Conservation (phyloP, 2,329 filamentous ascomycete species). For the Nigrograna mackinnonii region DNA sequence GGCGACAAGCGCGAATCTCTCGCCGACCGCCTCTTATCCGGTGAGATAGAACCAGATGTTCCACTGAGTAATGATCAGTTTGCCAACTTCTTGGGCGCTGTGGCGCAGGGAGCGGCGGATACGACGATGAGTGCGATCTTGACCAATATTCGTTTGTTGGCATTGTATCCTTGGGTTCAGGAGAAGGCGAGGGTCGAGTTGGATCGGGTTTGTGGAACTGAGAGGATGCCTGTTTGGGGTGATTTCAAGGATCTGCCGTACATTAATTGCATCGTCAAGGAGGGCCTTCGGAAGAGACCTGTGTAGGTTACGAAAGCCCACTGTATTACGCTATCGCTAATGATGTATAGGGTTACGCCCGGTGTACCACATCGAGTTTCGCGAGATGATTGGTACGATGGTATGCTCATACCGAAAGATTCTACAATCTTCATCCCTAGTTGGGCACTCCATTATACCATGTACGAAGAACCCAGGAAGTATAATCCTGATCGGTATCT, state of each 20-base stretch:
- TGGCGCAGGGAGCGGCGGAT: slow-evolving; percentile 10
- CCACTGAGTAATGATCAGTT: slow-evolving; percentile 3
- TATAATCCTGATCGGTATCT: slow-evolving; percentile 38
- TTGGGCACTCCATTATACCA: slow-evolving; percentile 8
- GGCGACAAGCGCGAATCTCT: slow-evolving; percentile 12
- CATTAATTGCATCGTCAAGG: slow-evolving; percentile 23
- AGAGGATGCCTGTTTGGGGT: slow-evolving; percentile 11
- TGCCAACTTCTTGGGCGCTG: slow-evolving; percentile 10
- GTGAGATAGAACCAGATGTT: slow-evolving; percentile 8
- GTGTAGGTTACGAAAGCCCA: slow-evolving; percentile 5
- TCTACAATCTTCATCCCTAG: slow-evolving; percentile 23
- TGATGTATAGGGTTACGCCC: slow-evolving; percentile 1
- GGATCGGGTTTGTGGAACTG: slow-evolving; percentile 15
- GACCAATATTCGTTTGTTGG: slow-evolving; percentile 7
- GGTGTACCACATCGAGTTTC: slow-evolving; percentile 8
- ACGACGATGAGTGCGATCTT: slow-evolving; percentile 7
- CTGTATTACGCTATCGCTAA: background rate
- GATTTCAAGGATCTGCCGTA: slow-evolving; percentile 18
- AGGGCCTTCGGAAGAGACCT: slow-evolving; percentile 17
- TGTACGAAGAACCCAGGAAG: slow-evolving; percentile 17
- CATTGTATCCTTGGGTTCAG: slow-evolving; percentile 8
- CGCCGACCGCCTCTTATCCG: slow-evolving; percentile 9
- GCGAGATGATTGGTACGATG: slow-evolving; percentile 18
- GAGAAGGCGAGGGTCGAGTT: slow-evolving; percentile 12
- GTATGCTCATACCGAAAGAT: slow-evolving; percentile 21